Percentiles rank a stretch among this genome's conserved stretches.
phyloP scores from a whole-genome alignment of 495 filamentous ascomycete species.

The Penicillium subrubescens region DNA sequence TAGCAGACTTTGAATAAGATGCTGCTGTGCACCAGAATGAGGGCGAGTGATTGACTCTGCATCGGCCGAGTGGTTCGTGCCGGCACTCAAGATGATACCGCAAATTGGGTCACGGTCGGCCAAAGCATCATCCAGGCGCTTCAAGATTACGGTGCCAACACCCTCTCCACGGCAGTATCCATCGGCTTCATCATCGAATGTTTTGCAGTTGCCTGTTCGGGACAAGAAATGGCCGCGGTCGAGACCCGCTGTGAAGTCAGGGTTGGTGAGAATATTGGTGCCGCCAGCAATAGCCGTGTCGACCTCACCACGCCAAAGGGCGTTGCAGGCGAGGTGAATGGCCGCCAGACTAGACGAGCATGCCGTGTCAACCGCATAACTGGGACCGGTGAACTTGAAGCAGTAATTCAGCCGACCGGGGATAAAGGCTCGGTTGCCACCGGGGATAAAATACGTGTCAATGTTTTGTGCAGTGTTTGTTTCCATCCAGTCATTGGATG shows the following conservation, averaged over 20 bases:
- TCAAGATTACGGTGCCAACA: conserved; percentile 46
- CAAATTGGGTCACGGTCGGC: conserved; percentile 50
- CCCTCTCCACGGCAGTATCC: conserved; percentile 67
- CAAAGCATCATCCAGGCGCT: conserved; percentile 48
- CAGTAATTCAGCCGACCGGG: conserved; percentile 29
- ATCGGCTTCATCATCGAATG: conserved; percentile 68
- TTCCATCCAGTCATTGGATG: conserved; percentile 15
- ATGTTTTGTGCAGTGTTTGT: conserved; percentile 24
- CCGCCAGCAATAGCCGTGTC: conserved; percentile 76
- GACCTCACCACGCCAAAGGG: conserved; percentile 67
- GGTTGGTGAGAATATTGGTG: conserved; percentile 66
- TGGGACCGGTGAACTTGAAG: conserved; percentile 28
- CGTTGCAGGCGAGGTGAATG: conserved; percentile 66
- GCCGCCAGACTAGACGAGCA: conserved; percentile 45
- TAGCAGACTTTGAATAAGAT: conserved; percentile 46
- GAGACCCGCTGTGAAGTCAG: conserved; percentile 70
- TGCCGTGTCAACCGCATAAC: conserved; percentile 23
- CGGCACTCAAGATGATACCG: conserved; percentile 39
- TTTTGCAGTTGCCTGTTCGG: conserved; percentile 66
- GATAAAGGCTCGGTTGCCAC: conserved; percentile 27
- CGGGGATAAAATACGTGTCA: conserved; percentile 31
- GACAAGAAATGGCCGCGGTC: conserved; percentile 71
- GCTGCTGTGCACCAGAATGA: conserved; percentile 50
- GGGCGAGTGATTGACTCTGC: conserved; percentile 51
- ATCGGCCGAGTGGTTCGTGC: conserved; percentile 48